Conservation (phyloP, 2,329 filamentous ascomycete genomes). For the Ceratocystis cacaofunesta region DNA sequence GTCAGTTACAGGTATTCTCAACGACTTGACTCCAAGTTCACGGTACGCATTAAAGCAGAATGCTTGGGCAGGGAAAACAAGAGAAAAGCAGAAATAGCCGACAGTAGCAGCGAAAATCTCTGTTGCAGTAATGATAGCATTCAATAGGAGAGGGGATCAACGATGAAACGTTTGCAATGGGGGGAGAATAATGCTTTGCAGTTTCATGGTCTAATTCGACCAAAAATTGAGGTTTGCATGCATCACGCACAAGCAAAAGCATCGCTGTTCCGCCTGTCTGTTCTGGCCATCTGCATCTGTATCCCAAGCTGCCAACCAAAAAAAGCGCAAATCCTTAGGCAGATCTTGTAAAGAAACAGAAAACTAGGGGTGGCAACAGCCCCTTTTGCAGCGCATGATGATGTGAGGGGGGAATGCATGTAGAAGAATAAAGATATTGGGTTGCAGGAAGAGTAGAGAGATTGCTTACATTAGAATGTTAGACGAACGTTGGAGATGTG, state of each 20-base stretch:
- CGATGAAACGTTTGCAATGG: slow-evolving; percentile 3
- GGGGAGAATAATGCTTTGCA: not conserved
- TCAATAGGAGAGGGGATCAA: not conserved
- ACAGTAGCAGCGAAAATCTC: not conserved
- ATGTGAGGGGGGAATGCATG: not conserved
- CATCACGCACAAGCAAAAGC: not conserved
- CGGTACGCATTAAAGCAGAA: not conserved
- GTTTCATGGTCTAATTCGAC: not conserved
- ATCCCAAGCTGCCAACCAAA: not conserved
- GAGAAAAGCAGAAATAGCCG: not conserved
- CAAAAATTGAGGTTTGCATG: not conserved
- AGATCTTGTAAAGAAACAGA: not conserved
- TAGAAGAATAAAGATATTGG: not conserved
- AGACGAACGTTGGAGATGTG: too few relatives aligned
- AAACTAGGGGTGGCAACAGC: not conserved
- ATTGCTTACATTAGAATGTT: not conserved
- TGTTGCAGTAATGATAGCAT: not conserved
- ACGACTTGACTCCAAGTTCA: not conserved
- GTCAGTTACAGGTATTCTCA: not conserved
- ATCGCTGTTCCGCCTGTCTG: not conserved
- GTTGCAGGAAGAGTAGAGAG: not conserved
- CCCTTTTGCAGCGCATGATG: slow-evolving; percentile 4
- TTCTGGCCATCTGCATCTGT: not conserved
- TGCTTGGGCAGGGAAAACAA: not conserved
- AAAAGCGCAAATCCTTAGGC: slow-evolving; percentile 1